Percentiles rank a stretch among this genome's conserved stretches.
Evolutionary conservation across 371 early-diverging fungal genomes (phyloP).

Genomic region (Pancytospora philotis): DNA sequence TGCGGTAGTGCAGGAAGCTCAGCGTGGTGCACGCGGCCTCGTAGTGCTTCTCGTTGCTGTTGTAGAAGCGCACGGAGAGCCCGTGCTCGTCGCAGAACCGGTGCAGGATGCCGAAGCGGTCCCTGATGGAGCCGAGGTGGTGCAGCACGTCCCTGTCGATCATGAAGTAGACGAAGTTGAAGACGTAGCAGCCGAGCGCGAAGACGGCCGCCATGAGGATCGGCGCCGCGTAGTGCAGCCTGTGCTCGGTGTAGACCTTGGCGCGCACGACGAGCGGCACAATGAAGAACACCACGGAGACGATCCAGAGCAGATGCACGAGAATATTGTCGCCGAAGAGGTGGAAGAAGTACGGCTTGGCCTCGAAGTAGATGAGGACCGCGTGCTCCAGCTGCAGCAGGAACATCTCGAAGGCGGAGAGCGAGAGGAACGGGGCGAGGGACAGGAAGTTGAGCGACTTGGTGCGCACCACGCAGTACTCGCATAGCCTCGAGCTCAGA

Average conservation of each 20-base stretch:
- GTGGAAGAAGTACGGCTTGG: neutral
- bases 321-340: neutral
- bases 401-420: neutral
- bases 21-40: neutral
- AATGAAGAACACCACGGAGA: neutral
- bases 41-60: slow-evolving; percentile 2
- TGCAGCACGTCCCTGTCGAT: neutral
- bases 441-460: neutral
- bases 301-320: neutral
- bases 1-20: neutral
- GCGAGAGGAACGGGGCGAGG: neutral
- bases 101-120: neutral
- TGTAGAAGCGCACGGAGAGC: neutral
- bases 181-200: neutral
- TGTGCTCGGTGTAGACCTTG: neutral
- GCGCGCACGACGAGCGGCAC: neutral
- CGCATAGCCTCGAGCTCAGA: neutral
- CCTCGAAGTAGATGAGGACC: neutral
- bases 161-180: neutral
- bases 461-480: neutral
- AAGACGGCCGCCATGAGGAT: neutral
- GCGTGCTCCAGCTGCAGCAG: neutral
- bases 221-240: slow-evolving; percentile 1
- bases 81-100: neutral
- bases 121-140: neutral